Percentiles rank a stretch among this genome's conserved stretches.
phyloP scores from a whole-genome alignment of 78 protist genomes.

The Emiliania huxleyi region DNA sequence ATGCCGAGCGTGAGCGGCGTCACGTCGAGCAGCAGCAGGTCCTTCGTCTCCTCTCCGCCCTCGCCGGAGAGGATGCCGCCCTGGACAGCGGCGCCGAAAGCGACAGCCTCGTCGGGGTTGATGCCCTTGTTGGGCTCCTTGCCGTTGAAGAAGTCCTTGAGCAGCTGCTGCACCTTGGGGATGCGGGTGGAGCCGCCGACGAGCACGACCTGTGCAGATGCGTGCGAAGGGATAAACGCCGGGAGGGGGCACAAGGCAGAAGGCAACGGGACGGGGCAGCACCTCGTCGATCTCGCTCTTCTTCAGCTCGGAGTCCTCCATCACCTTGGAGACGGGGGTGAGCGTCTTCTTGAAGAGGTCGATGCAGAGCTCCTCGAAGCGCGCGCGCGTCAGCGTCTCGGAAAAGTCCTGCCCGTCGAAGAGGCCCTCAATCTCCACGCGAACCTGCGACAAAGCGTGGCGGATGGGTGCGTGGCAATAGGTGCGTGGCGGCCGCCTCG shows the following conservation, averaged over 20 bases:
- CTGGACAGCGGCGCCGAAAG: constrained; percentile 98
- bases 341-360: constrained; percentile 95
- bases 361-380: constrained; percentile 96
- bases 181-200: constrained; percentile 99
- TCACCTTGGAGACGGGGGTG: constrained; percentile 86
- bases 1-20: constrained; percentile 96
- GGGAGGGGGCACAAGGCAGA: too few relatives aligned
- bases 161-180: constrained; percentile 94
- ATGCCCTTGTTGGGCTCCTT: constrained; percentile 95
- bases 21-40: constrained; percentile 85
- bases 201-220: too few relatives aligned
- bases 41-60: constrained; percentile 70
- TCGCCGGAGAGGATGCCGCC: constrained; percentile 94
- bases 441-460: constrained; percentile 44
- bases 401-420: constrained; percentile 94
- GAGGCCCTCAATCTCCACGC: constrained; percentile 91
- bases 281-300: constrained; percentile 91
- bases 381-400: constrained; percentile 96
- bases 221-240: neutral
- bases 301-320: constrained; percentile 87
- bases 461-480: too few relatives aligned
- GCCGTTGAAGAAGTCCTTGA: constrained; percentile 96
- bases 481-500: too few relatives aligned
- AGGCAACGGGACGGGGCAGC: too few relatives aligned
- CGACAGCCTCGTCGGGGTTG: constrained; percentile 99